Base-by-base conservation (phyloP, 192 early-diverging fungal species). In the Linnemannia hyalina region DNA sequence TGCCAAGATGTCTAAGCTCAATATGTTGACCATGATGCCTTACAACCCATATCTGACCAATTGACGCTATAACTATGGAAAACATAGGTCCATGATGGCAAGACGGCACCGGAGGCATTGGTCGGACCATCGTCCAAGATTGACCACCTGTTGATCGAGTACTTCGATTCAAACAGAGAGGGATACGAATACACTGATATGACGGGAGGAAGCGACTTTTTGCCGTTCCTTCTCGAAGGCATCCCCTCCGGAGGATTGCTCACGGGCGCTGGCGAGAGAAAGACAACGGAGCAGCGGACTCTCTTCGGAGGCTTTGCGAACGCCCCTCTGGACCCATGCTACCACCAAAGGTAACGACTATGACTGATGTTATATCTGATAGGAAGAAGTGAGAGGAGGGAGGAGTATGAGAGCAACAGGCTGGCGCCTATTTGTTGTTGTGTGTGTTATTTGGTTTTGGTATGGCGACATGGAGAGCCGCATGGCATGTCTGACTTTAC, bases 311-410 rank as follows among this genome's bases (percentile, higher is more conserved):
- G 94, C 11, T 82, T 93, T 79, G 93, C 94, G 0, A 90, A 92
- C 68, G 92, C 92, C 0, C 88, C 94, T 23, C 86, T 93, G 40
- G 94, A 95, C 32, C 90, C 93, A 29, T 95, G 94, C 85, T 94
- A 95, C 73, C 94, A 95, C 76, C 90, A 92, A 73, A 86, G 80
- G 80, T 81, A 74, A 78, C 41, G 70, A 11, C n/a, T 10, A 26
- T 52, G 49, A 52, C 49, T 52, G 49, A 20, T 20, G 15, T 16
- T 52, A 18, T 6, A 18, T 20, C 49, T 52, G 38, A 40, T 40
- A 40, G 38, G 38, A 40, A 6, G 38, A 40, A 40, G 38, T 6
- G 38, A 40, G 38, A 6, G 38, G 38, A 40, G 38, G 38, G 38
- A 40, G 3, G 38, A 40, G 38, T 40, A 40, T 40, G 38, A 40